Evolutionary conservation across 164 flowering plant genomes (phyloP), one percentile per base, ranked within the genome.

Genomic region (Chloranthus sessilifolius): DNA sequence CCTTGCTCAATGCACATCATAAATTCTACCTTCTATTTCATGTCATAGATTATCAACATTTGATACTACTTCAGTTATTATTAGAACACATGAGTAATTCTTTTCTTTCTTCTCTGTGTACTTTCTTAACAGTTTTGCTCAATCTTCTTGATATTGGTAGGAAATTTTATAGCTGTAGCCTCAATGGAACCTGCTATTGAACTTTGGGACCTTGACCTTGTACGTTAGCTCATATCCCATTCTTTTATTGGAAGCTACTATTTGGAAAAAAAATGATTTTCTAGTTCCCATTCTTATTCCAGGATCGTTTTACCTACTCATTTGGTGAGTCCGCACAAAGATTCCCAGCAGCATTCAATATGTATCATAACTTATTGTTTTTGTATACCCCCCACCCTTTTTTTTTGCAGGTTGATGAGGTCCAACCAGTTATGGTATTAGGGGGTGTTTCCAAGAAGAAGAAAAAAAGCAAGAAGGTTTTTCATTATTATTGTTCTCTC

Each of bases 131-230:
- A 24, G 7, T 46, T 23, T 11, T 0, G 1, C 4, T 33, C 19
- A 47, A 26, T 37, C 14, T 36, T 51, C 24, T 21, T 24, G 5
- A 15, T 56, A 29, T 31, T 53, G 52, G 56, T 69, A 69, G 73
- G 73, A 45, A 69, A 69, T 43, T 69, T 64, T 19, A 50, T 69
- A 29, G 73, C 73, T 24, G 83, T 88, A 14, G 95, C 95, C 41
- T 80, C 96, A 43, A 88, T 88, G 95, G 98, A 84, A 41, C 95
- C 94, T 47, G 66, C 85, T 22, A 92, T 92, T 50, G 98, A 92
- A 61, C 85, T 92, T 64, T 88, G 98, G 96, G 95, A 92, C 65
- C 94, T 92, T 52, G 96, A 88, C 63, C 68, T 82, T 59, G 96
- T 88, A 79, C 45, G 96, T 70, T 2, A 42, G 2, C 39, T 52